phyloP scores from a whole-genome alignment of 2,329 filamentous ascomycete genomes.

The Colletotrichum musae region DNA sequence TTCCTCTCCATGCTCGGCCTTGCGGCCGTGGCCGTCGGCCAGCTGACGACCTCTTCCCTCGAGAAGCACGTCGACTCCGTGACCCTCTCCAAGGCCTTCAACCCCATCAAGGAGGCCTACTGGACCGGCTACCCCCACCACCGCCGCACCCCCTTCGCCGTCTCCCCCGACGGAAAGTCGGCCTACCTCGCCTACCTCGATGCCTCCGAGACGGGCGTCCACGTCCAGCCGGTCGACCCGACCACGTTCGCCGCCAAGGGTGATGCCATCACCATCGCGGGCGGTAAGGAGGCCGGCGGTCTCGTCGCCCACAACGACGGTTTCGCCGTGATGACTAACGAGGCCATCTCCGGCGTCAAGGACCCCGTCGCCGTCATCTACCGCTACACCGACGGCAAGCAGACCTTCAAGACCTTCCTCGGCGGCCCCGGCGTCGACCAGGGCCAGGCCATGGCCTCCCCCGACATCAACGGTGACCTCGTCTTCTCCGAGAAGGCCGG shows the following conservation, averaged over 20 bases:
- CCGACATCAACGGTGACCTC: slow-evolving; percentile 74
- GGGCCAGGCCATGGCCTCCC: slow-evolving; percentile 63
- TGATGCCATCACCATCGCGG: slow-evolving; percentile 64
- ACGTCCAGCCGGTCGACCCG: slow-evolving; percentile 70
- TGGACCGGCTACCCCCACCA: slow-evolving; percentile 74
- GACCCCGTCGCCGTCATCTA: slow-evolving; percentile 72
- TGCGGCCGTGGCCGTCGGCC: slow-evolving; percentile 38
- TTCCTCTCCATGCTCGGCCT: slow-evolving; percentile 32
- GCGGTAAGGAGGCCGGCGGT: slow-evolving; percentile 71
- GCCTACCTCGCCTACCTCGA: slow-evolving; percentile 75
- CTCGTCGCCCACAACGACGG: slow-evolving; percentile 74
- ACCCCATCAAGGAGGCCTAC: slow-evolving; percentile 72
- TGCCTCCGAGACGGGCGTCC: slow-evolving; percentile 66
- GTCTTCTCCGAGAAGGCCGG: slow-evolving; percentile 70
- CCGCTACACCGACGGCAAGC: slow-evolving; percentile 67
- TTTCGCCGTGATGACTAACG: slow-evolving; percentile 74
- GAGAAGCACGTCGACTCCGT: slow-evolving; percentile 57
- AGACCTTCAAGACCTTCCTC: slow-evolving; percentile 72
- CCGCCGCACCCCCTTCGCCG: slow-evolving; percentile 73
- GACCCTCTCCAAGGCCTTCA: slow-evolving; percentile 65
- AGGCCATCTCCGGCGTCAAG: slow-evolving; percentile 64
- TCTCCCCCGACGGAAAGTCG: slow-evolving; percentile 71
- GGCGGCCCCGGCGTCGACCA: slow-evolving; percentile 69
- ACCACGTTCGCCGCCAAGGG: slow-evolving; percentile 68
- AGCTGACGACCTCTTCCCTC: slow-evolving; percentile 45